Evolutionary conservation across 2,329 filamentous ascomycete genomes (phyloP), one percentile per base, ranked within the genome.

Genomic region (Epichloe gansuensis): DNA sequence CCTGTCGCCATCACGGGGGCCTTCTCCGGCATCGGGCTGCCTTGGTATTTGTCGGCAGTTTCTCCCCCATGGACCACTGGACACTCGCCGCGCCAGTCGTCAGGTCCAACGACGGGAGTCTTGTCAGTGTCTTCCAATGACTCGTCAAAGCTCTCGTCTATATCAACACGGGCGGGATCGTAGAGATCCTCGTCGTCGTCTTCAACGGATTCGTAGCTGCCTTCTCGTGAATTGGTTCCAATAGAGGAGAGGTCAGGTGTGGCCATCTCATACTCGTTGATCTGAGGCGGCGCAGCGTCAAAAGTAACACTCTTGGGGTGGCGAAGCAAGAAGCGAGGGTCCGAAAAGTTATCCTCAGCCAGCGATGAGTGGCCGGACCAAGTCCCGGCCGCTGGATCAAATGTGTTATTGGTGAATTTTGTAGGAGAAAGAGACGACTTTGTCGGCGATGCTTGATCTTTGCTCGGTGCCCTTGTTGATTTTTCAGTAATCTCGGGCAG

Each of bases 241-340:
- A 94, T 76, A 0, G 90, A 95, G 2, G 91, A 96, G n/a, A 94
- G 80, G 63, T 96, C 93, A 11, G 93, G 93, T 2, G 93, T 98
- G 36, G 89, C 87, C 86, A 96, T 90, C 69, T 97, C 93, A 66
- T 97, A 98, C 70, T 98, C 93, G 64, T 97, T 95, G 62, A 98
- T 79, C 64, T 95, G 87, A 25, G 93, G 93, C 23, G 91, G 91
- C 2, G 88, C 89, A 39, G 85, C 86, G 69, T 97, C 89, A 65
- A 98, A 98, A 0, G 91, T 98, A 53, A 98, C 93, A 62, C 90
- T 96, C 75, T 98, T 98, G 47, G 89, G 84, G 68, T 95, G 87
- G 51, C 89, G 85, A 64, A 89, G 85, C 42, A 89, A 75, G 12
- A 76, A 77, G 57, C 80, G 81, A 51, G 85, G 84, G 6, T 79